These are phyloP conservation scores for Liquidambar formosana DNA, from an alignment of 164 flowering plant species.

Conservation along the genomic window DNA sequence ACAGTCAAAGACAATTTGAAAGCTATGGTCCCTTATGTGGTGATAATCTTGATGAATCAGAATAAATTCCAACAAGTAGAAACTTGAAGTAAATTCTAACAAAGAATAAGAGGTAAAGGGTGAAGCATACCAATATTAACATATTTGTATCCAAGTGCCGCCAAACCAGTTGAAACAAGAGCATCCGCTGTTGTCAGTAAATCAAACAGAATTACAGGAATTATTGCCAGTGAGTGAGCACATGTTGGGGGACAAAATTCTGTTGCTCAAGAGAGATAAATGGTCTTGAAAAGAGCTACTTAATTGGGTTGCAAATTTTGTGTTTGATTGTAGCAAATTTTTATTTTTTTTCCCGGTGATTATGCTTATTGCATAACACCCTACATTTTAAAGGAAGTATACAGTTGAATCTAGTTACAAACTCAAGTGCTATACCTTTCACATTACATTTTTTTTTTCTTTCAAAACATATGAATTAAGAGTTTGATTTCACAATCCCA, in stretches of 20 bases:
- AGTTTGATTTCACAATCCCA: background rate
- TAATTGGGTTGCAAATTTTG: too few species aligned
- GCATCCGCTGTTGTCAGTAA: constrained; percentile 40
- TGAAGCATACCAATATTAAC: constrained; percentile 33
- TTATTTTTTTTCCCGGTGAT: too few species aligned
- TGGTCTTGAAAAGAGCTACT: too few species aligned
- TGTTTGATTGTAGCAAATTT: too few species aligned
- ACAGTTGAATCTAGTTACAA: background rate
- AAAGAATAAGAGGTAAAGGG: background rate
- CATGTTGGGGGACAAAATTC: too few species aligned
- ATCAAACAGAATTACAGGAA: background rate
- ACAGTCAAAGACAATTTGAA: background rate
- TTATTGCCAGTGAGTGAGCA: too few species aligned
- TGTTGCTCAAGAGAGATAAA: too few species aligned
- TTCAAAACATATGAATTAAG: background rate
- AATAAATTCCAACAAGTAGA: background rate
- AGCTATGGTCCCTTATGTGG: background rate
- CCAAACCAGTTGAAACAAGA: constrained; percentile 41
- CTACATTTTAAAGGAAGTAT: background rate
- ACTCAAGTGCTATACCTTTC: background rate
- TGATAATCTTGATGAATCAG: background rate
- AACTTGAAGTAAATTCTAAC: background rate
- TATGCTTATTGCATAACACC: too few species aligned
- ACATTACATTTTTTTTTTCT: background rate
- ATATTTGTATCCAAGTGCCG: constrained; percentile 43